Evolutionary conservation across 129 eudicot genomes (phyloP), one percentile per base, ranked within the genome.

Genomic region (Sambucus nigra): DNA sequence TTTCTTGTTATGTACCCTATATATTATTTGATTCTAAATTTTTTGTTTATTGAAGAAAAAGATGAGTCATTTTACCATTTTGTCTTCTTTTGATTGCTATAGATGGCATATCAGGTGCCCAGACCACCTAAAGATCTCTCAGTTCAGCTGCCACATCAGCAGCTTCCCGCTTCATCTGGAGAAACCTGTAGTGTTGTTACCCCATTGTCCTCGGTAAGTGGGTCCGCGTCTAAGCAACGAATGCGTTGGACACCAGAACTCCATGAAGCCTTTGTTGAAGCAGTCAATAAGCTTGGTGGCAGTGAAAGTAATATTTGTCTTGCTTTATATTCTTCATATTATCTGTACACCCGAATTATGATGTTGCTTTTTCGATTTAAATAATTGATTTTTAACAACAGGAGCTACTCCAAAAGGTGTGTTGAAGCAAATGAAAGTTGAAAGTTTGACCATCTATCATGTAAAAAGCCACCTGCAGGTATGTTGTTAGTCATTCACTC

Each of bases 221-320:
- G 80, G 51, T 69, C 83, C 60, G 73, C 83, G 69, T 53, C 65
- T 57, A 91, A 91, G 66, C 77, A 78, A 24, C 94, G 95, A 40
- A 91, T 91, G 98, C 98, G 98, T 27, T 91, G 98, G 98, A 91
- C 98, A 25, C 98, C 94, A 1, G 98, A 91, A 69, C 94, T 91
- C 44, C 95, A 91, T 74, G 98, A 85, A 68, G 81, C 95, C 53
- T 91, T 91, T 25, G 94, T 91, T 64, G 98, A 91, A 69, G 86
- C 95, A 59, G 95, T 85, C 76, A 71, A 58, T 66, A 91, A 77
- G 80, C 88, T 91, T 16, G 98, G 98, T 73, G 98, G 98, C 57
- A 91, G 98, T 66, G 98, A 91, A 85, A 79, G 95, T 91, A 80
- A 31, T 4, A 28, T 4, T 32, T 61, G 39, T 7, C 51, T 21